These are phyloP conservation scores for Aspergillus amoenus DNA, from an alignment of 2,329 filamentous ascomycete species.

Conservation along the genomic window DNA sequence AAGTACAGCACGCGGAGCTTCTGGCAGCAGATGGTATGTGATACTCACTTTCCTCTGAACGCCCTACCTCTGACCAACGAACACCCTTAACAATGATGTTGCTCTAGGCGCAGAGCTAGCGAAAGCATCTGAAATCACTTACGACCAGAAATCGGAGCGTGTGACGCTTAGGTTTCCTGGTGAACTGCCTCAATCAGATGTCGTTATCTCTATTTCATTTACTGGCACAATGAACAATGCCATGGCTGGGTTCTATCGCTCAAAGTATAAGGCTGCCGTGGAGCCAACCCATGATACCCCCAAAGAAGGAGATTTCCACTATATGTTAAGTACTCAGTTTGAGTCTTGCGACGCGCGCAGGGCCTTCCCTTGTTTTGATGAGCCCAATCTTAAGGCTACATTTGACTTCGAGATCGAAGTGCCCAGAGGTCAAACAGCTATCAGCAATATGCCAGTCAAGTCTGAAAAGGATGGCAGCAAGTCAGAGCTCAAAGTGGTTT, in stretches of 20 bases:
- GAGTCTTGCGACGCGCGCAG: slow-evolving; percentile 93
- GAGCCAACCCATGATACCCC: slow-evolving; percentile 75
- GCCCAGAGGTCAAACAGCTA: slow-evolving; percentile 79
- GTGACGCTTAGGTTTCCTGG: slow-evolving; percentile 74
- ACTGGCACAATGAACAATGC: slow-evolving; percentile 81
- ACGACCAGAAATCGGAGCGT: slow-evolving; percentile 81
- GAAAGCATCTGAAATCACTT: slow-evolving; percentile 67
- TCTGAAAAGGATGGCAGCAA: slow-evolving; percentile 68
- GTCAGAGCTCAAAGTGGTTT: slow-evolving; percentile 61
- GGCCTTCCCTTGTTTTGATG: slow-evolving; percentile 97
- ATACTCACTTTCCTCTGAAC: background rate
- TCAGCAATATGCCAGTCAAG: slow-evolving; percentile 96
- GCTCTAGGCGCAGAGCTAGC: slow-evolving; percentile 27
- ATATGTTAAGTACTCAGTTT: slow-evolving; percentile 93
- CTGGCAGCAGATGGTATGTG: slow-evolving; percentile 34
- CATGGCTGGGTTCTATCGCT: slow-evolving; percentile 92
- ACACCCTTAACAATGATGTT: slow-evolving; percentile 1
- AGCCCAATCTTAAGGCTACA: slow-evolving; percentile 93
- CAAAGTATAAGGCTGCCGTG: slow-evolving; percentile 82
- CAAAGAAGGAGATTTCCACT: slow-evolving; percentile 63
- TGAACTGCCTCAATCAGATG: slow-evolving; percentile 66
- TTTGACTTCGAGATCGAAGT: slow-evolving; percentile 94
- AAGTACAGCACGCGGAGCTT: slow-evolving; percentile 62
- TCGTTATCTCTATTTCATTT: slow-evolving; percentile 72
- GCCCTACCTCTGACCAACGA: background rate